Percentiles rank a stretch among this genome's conserved stretches.
Evolutionary conservation across 2,329 filamentous ascomycete genomes (phyloP).

Genomic region (Myrmaecium sp.): DNA sequence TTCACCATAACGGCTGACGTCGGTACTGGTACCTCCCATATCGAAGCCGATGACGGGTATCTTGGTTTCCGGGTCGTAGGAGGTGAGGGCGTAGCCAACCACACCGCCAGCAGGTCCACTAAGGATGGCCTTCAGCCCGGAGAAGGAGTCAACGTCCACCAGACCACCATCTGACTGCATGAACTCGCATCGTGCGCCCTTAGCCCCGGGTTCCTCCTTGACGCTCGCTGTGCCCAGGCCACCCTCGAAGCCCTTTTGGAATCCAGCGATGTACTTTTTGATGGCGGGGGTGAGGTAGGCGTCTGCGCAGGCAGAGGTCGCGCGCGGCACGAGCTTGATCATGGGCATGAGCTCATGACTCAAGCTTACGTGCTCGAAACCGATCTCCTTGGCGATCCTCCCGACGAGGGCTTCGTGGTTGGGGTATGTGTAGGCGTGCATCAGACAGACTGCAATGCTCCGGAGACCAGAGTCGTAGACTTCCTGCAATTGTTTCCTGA

Average conservation of each 20-base stretch:
- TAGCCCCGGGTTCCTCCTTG: slow-evolving; percentile 44
- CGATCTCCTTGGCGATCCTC: slow-evolving; percentile 58
- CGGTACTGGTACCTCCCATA: slow-evolving; percentile 53
- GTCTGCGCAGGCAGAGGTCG: slow-evolving; percentile 62
- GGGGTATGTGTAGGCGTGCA: slow-evolving; percentile 86
- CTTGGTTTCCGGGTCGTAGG: slow-evolving; percentile 67
- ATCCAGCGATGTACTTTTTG: slow-evolving; percentile 60
- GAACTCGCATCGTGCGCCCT: slow-evolving; percentile 74
- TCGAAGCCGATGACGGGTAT: slow-evolving; percentile 87
- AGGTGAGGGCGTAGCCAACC: slow-evolving; percentile 81
- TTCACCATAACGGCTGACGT: slow-evolving; percentile 30
- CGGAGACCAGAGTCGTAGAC: slow-evolving; percentile 55
- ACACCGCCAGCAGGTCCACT: slow-evolving; percentile 88
- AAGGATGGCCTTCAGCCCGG: slow-evolving; percentile 68
- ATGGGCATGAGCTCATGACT: slow-evolving; percentile 74
- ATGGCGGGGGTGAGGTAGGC: slow-evolving; percentile 68
- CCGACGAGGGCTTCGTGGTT: slow-evolving; percentile 69
- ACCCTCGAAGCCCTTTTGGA: slow-evolving; percentile 64
- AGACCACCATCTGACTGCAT: slow-evolving; percentile 76
- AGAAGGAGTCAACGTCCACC: slow-evolving; percentile 63
- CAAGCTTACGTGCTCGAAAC: slow-evolving; percentile 67
- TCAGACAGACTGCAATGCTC: slow-evolving; percentile 76
- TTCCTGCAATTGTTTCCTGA: slow-evolving; percentile 44
- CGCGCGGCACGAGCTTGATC: slow-evolving; percentile 65
- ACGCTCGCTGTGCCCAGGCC: slow-evolving; percentile 63